Conservation (phyloP, 2,329 filamentous ascomycete genomes). For the Clonostachys byssicola region DNA sequence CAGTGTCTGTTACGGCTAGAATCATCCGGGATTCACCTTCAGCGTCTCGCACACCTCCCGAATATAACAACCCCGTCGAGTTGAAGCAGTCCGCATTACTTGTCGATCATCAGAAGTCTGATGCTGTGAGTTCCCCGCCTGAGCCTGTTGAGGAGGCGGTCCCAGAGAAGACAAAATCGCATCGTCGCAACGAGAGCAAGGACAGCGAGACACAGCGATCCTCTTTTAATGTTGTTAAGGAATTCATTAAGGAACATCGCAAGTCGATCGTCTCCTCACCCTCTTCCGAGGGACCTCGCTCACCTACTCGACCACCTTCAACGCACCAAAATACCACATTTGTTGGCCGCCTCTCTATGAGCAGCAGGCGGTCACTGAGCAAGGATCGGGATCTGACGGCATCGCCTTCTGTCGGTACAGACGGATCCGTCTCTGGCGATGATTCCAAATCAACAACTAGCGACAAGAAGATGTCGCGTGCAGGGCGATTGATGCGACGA, state of each 20-base stretch:
- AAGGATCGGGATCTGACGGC: slow-evolving; percentile 28
- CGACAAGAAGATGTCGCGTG: slow-evolving; percentile 45
- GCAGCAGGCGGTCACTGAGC: slow-evolving; percentile 18
- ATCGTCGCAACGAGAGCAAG: slow-evolving; percentile 24
- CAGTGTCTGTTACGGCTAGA: slow-evolving; percentile 82
- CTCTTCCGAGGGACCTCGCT: slow-evolving; percentile 21
- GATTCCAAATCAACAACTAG: slow-evolving; percentile 34
- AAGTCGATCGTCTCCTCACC: slow-evolving; percentile 40
- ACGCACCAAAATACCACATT: slow-evolving; percentile 34
- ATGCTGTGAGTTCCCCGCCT: not conserved
- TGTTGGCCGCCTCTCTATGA: slow-evolving; percentile 56
- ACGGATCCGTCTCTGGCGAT: slow-evolving; percentile 29
- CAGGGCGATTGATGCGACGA: slow-evolving; percentile 54
- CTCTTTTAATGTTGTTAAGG: slow-evolving; percentile 55
- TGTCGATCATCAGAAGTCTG: slow-evolving; percentile 44
- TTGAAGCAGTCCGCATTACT: slow-evolving; percentile 56
- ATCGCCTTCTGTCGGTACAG: slow-evolving; percentile 36
- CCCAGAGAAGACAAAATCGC: slow-evolving; percentile 6
- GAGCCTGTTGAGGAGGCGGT: not conserved
- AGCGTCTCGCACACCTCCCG: slow-evolving; percentile 17
- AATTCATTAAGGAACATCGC: slow-evolving; percentile 57
- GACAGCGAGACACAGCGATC: slow-evolving; percentile 44
- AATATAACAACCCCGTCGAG: slow-evolving; percentile 28
- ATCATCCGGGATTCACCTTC: slow-evolving; percentile 65
- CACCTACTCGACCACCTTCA: slow-evolving; percentile 41